phyloP scores from a whole-genome alignment of 2,329 filamentous ascomycete genomes.

The Tympanopsis confertula region DNA sequence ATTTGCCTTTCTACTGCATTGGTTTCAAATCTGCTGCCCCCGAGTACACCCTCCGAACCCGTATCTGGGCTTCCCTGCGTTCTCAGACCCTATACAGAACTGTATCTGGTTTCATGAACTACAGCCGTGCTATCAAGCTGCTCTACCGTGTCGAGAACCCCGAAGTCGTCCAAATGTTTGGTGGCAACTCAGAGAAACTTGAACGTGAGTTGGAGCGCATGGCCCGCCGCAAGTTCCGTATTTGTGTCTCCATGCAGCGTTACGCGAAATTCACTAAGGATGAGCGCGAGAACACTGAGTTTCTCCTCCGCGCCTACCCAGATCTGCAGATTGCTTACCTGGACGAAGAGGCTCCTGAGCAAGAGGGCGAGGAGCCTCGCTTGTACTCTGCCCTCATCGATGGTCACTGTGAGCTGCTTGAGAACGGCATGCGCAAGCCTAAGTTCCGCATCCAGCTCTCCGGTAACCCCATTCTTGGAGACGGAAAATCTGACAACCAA shows the following conservation, averaged over 20 bases:
- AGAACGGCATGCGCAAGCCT: conserved; percentile 89
- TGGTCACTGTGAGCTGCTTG: conserved; percentile 94
- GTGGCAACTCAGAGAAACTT: conserved; percentile 95
- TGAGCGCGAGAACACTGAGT: conserved; percentile 98
- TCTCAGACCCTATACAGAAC: conserved; percentile 97
- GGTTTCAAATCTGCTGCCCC: conserved; percentile 99
- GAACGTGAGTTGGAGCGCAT: conserved; percentile 95
- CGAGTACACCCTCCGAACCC: conserved; percentile 91
- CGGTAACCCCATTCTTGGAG: conserved; percentile 93
- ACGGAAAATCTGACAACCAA: conserved; percentile 98
- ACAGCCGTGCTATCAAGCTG: conserved; percentile 95
- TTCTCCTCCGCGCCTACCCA: conserved; percentile 90
- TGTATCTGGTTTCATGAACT: conserved; percentile 99
- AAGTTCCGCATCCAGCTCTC: conserved; percentile 98
- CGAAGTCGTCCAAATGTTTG: conserved; percentile 99
- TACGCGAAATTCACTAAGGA: conserved; percentile 99
- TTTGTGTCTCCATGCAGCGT: conserved; percentile 94
- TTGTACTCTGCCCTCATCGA: conserved; percentile 93
- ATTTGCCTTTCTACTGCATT: conserved; percentile 98
- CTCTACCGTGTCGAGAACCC: conserved; percentile 98
- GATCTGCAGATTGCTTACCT: conserved; percentile 98
- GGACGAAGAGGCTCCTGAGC: conserved; percentile 81
- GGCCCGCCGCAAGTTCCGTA: conserved; percentile 98
- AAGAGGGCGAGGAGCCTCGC: conserved; percentile 87
- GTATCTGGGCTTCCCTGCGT: conserved; percentile 96